Evolutionary conservation across 2,329 filamentous ascomycete genomes (phyloP).

Genomic region (Ploettnerulaceae sp.): DNA sequence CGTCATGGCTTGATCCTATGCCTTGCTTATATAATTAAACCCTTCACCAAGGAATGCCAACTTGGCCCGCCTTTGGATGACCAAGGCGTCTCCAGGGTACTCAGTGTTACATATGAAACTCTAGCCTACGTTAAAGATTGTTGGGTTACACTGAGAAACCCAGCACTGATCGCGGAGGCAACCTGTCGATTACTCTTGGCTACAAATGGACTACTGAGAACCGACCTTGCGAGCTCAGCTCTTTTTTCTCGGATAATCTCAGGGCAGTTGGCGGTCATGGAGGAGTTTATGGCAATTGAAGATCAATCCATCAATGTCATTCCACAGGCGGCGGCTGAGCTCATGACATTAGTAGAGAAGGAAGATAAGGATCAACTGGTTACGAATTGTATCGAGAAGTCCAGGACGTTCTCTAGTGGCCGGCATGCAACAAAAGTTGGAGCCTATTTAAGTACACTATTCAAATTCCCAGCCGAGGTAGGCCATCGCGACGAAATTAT

Average conservation of each 20-base stretch:
- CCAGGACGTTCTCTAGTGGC: background rate
- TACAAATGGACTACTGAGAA: background rate
- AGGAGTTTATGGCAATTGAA: constrained; percentile 44
- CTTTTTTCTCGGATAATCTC: background rate
- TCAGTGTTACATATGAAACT: background rate
- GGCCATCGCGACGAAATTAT: constrained; percentile 1
- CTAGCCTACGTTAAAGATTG: background rate
- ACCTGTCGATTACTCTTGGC: background rate
- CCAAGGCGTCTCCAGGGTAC: background rate
- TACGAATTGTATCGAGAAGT: background rate
- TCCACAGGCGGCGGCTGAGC: constrained; percentile 46
- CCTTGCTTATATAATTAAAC: constrained; percentile 51
- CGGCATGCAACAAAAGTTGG: background rate
- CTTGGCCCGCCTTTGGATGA: background rate
- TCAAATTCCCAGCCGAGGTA: constrained; percentile 7
- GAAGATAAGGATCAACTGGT: background rate
- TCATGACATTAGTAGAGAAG: constrained; percentile 26
- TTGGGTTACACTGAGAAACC: background rate
- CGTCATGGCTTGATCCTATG: constrained; percentile 62
- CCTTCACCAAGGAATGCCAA: constrained; percentile 1
- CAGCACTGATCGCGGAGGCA: constrained; percentile 3
- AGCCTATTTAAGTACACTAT: constrained; percentile 8
- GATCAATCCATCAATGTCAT: constrained; percentile 49
- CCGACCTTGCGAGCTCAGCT: background rate
- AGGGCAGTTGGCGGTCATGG: constrained; percentile 3